Base-by-base conservation (phyloP, 2,329 filamentous ascomycete species). In the Pleoardoris graminearum region DNA sequence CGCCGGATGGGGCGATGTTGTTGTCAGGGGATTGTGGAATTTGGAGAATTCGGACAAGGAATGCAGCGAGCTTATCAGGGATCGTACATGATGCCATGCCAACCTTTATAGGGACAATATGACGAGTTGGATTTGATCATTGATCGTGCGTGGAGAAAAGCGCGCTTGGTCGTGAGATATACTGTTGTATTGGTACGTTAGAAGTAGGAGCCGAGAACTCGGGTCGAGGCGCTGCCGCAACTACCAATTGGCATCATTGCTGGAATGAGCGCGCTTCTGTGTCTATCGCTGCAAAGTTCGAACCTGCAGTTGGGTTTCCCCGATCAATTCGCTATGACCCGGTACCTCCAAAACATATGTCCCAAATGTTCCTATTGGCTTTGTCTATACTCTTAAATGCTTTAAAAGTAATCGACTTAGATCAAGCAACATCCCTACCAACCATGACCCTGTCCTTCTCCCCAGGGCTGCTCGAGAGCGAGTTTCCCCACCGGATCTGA, bases 401-500 rank as follows among this genome's bases (percentile, higher is more conserved):
- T 8, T 36, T 32, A 33, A 23, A 14, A 21, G 14, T 16, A 8
- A 16, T n/a, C 10, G 2, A 14, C 10, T 14, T 32, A 23, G 16
- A 30, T 38, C 23, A 53, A 21, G 50, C 45, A 16, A 11, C n/a
- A 22, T 54, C 30, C 2, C 30, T 19, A 36, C 30, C 43, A 25
- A 16, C 30, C 21, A 11, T 17, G 21, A 36, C 17, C 4, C 36
- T 35, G 16, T 25, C 36, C 32, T 44, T 51, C 50, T 29, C 32
- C n/a, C 17, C 23, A 27, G 37, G 33, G 14, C 32, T 47, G 23
- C 41, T 25, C 19, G 42, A 27, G 16, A 23, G 14, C 27, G 50
- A 45, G 14, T 44, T 33, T 22, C 7, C 43, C 12, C 50, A 39
- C 17, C 32, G 33, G 16, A 62, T 58, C 27, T 57, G 49, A 21